These are phyloP conservation scores for Citropsis articulata DNA, from an alignment of 345 rosid genomes.

Conservation along the genomic window DNA sequence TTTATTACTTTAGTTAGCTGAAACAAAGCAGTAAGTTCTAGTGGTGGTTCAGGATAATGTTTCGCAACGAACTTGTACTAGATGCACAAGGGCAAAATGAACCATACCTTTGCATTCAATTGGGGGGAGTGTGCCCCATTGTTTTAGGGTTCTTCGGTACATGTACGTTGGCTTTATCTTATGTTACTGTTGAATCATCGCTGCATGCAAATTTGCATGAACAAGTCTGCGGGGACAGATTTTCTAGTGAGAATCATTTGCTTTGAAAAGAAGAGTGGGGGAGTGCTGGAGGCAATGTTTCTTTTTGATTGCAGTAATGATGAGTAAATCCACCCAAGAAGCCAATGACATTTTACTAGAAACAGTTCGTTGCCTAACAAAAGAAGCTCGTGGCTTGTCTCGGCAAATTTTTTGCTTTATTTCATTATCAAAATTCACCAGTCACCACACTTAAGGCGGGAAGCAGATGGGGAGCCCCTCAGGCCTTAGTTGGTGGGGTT, in stretches of 20 bases:
- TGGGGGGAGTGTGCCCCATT: neutral
- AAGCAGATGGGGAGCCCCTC: slow-evolving; percentile 16
- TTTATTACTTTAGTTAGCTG: neutral
- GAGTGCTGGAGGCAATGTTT: neutral
- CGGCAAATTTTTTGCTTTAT: slow-evolving; percentile 24
- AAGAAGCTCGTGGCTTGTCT: slow-evolving; percentile 19
- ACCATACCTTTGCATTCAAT: neutral
- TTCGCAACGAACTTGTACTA: neutral
- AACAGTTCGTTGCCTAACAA: slow-evolving; percentile 27
- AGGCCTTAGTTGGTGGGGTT: slow-evolving; percentile 15
- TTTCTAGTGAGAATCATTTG: slow-evolving; percentile 66
- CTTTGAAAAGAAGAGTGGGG: slow-evolving; percentile 39
- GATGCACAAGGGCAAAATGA: neutral
- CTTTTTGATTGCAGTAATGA: slow-evolving; percentile 61
- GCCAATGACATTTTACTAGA: slow-evolving; percentile 33
- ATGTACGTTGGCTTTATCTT: neutral
- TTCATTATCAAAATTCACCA: slow-evolving; percentile 29
- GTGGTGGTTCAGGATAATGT: neutral
- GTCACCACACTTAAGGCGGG: slow-evolving; percentile 23
- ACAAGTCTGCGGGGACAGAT: slow-evolving; percentile 57
- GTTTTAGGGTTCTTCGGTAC: neutral
- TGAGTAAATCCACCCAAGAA: slow-evolving; percentile 49
- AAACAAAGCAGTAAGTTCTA: neutral
- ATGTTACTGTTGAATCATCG: neutral
- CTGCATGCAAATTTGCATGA: slow-evolving; percentile 38